Conservation (phyloP, 1,139 yeast genomes). For the Yamadazyma friedrichii region DNA sequence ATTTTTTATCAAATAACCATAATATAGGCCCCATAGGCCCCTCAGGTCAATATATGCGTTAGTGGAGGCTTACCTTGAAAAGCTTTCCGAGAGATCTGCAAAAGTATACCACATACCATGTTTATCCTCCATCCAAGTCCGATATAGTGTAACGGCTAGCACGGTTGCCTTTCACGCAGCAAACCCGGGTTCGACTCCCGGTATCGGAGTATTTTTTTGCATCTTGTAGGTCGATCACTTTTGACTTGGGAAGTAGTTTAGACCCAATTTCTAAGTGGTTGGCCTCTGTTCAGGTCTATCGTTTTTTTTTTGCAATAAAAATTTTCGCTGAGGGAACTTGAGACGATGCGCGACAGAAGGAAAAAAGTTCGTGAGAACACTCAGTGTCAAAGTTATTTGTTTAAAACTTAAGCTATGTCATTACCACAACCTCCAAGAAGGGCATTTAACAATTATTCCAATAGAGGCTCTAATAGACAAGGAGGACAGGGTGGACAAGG, state of each 20-base stretch:
- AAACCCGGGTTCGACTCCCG: conserved; percentile 83
- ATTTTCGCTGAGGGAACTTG: neutral
- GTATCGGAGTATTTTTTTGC: conserved; percentile 50
- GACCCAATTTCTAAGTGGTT: neutral
- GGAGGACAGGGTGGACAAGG: neutral
- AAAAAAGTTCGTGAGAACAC: neutral
- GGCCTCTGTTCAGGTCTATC: neutral
- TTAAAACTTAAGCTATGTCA: neutral
- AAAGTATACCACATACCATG: neutral
- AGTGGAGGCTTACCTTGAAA: too few species aligned
- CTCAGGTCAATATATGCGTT: too few species aligned
- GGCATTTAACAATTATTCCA: neutral
- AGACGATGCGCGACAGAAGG: conserved; percentile 1
- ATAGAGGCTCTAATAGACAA: neutral
- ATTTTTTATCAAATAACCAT: too few species aligned
- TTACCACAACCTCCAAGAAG: conserved; percentile 4
- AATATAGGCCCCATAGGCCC: too few species aligned
- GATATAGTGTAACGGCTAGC: conserved; percentile 82
- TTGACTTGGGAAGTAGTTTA: neutral
- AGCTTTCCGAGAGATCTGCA: neutral
- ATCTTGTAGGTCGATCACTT: neutral
- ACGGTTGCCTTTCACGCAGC: conserved; percentile 83
- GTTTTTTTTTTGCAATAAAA: conserved; percentile 1
- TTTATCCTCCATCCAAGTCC: conserved; percentile 31
- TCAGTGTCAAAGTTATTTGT: neutral